Evolutionary conservation across 805 yeast species (phyloP).

Genomic region (Naumovozyma baii): DNA sequence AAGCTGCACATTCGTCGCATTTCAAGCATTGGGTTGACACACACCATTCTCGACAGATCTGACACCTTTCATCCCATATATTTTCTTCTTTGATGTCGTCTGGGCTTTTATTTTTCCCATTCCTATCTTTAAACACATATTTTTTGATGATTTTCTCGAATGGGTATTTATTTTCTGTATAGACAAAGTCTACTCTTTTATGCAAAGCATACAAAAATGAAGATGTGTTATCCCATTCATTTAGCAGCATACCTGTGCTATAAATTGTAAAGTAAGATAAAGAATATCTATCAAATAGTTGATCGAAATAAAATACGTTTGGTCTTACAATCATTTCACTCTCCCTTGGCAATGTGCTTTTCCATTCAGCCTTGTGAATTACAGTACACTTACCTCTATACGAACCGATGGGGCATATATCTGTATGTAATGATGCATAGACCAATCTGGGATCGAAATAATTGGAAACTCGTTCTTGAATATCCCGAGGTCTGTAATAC

Average conservation of each 20-base stretch:
- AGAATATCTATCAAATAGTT: conserved; percentile 79
- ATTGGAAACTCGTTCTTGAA: conserved; percentile 45
- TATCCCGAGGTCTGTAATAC: conserved; percentile 85
- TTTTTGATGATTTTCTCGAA: conserved; percentile 17
- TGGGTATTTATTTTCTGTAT: conserved; percentile 46
- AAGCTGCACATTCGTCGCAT: conserved; percentile 67
- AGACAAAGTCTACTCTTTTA: conserved; percentile 62
- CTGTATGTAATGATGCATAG: conserved; percentile 80
- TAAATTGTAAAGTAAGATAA: conserved; percentile 70
- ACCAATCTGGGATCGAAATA: conserved; percentile 58
- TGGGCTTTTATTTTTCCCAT: neutral
- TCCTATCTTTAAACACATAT: conserved; percentile 11
- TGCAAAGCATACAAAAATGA: conserved; percentile 52
- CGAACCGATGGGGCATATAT: conserved; percentile 64
- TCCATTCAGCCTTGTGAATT: conserved; percentile 56
- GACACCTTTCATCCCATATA: conserved; percentile 40
- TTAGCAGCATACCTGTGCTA: conserved; percentile 48
- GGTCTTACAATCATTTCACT: conserved; percentile 48
- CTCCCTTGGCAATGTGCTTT: conserved; percentile 32
- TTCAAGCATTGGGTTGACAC: conserved; percentile 58
- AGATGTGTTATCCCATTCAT: conserved; percentile 39
- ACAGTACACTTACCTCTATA: conserved; percentile 71
- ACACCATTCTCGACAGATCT: conserved; percentile 80
- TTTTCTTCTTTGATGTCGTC: conserved; percentile 1
- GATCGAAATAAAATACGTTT: conserved; percentile 73